phyloP scores from a whole-genome alignment of 495 filamentous ascomycete genomes.

The Margaritispora aquatica region DNA sequence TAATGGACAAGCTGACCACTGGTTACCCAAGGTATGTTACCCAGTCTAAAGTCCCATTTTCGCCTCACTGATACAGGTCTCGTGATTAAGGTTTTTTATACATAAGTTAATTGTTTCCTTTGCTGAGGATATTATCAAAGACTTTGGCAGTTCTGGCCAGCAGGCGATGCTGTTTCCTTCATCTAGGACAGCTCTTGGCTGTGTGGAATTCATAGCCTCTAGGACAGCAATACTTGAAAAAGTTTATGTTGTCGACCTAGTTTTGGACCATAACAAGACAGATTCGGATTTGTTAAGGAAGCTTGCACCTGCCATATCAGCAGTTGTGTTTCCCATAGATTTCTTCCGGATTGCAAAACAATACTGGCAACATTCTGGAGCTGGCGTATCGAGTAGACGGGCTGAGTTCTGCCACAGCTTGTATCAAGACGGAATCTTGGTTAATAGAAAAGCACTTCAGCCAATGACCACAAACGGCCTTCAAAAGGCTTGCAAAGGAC shows the following conservation, averaged over 20 bases:
- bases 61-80: conserved; percentile 9
- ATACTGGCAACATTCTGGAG: conserved; percentile 97
- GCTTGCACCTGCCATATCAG: conserved; percentile 48
- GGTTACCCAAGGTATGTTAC: conserved; percentile 75
- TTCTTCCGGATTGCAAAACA: conserved; percentile 67
- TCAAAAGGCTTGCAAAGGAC: conserved; percentile 54
- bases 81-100: conserved; percentile 70
- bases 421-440: conserved; percentile 63
- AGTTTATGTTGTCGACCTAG: conserved; percentile 63
- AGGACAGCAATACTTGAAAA: conserved; percentile 41
- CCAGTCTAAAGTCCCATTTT: not conserved
- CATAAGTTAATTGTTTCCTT: conserved; percentile 77
- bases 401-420: conserved; percentile 80
- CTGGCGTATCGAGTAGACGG: conserved; percentile 85
- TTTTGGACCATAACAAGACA: conserved; percentile 43
- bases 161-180: conserved; percentile 80
- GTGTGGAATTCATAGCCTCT: conserved; percentile 61
- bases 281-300: conserved; percentile 39
- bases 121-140: conserved; percentile 56
- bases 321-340: conserved; percentile 63
- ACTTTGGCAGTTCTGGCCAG: conserved; percentile 54
- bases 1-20: conserved; percentile 75
- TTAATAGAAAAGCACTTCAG: conserved; percentile 38
- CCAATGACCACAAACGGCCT: conserved; percentile 11
- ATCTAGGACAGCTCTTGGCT: conserved; percentile 55